A percentile compares a stretch with the other conserved stretches of the same genome.
Conservation (phyloP, 371 early-diverging fungal species). For the Coemansia sp. region DNA sequence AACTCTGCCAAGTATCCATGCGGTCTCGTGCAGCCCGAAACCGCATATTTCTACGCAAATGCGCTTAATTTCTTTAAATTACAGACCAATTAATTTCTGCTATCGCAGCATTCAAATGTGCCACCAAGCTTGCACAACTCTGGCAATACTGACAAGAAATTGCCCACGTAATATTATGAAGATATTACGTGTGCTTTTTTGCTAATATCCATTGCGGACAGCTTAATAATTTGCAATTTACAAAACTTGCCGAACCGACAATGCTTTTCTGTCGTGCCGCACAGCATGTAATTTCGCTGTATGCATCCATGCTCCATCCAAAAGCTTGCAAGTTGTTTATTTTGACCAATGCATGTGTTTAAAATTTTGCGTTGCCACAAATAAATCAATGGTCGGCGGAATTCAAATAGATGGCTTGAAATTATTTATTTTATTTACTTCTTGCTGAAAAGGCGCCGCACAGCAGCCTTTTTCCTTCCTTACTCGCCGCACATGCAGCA, state of each 20-base stretch:
- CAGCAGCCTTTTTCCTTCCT: background rate
- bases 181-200: background rate
- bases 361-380: background rate
- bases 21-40: background rate
- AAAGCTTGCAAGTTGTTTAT: background rate
- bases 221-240: background rate
- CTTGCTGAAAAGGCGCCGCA: background rate
- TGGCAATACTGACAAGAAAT: background rate
- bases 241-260: background rate
- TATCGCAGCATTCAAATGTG: background rate
- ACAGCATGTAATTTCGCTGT: background rate
- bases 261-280: background rate
- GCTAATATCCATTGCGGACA: background rate
- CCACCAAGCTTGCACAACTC: too few relatives aligned
- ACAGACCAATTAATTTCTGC: background rate
- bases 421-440: background rate
- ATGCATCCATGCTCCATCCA: too few relatives aligned
- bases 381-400: background rate
- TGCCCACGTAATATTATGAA: background rate
- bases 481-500: constrained; percentile 1
- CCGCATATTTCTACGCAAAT: background rate
- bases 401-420: constrained; percentile 1
- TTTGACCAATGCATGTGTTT: background rate
- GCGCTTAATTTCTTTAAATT: background rate
- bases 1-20: background rate